A percentile compares a stretch with the other conserved stretches of the same genome.
phyloP scores from a whole-genome alignment of 108 stramenopile genomes.

The Nannochloropsis salina region DNA sequence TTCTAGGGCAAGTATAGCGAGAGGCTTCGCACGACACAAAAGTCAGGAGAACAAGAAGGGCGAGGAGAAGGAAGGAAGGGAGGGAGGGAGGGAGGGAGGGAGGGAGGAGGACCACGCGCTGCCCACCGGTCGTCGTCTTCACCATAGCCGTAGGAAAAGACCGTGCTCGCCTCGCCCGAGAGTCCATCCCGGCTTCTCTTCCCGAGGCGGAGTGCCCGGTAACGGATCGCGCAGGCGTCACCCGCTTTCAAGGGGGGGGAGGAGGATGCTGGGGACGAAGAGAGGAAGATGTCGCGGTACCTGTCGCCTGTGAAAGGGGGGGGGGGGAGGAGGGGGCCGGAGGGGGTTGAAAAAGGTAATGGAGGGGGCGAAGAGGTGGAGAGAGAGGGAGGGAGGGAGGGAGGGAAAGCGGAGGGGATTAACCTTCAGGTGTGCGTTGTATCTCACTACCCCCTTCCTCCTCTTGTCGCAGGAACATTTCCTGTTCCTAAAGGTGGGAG shows the following conservation, averaged over 20 bases:
- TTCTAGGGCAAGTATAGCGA: too few relatives aligned
- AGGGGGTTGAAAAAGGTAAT: not conserved
- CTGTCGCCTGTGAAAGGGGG: not conserved
- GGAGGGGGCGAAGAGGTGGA: not conserved
- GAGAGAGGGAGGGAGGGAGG: not conserved
- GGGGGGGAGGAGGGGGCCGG: not conserved
- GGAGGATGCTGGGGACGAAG: too few relatives aligned
- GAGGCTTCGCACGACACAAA: too few relatives aligned
- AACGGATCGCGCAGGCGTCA: slow-evolving; percentile 19
- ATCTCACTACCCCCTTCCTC: not conserved
- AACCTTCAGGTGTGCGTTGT: not conserved
- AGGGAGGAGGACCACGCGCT: slow-evolving; percentile 18
- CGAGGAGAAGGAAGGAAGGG: slow-evolving; percentile 39
- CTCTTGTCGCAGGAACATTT: slow-evolving; percentile 1
- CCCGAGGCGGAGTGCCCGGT: slow-evolving; percentile 42
- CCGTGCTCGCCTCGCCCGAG: slow-evolving; percentile 31
- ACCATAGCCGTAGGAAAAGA: slow-evolving; percentile 48
- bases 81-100: slow-evolving; percentile 31
- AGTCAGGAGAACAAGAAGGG: not conserved
- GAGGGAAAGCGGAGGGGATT: not conserved
- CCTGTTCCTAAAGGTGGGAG: not conserved
- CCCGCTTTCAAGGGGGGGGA: not conserved
- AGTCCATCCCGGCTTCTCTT: slow-evolving; percentile 46
- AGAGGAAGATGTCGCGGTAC: slow-evolving; percentile 18
- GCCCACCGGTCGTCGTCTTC: slow-evolving; percentile 50